Evolutionary conservation across 1,284 basidiomycete genomes (phyloP), one percentile per base, ranked within the genome.

Genomic region (Apiotrichum gamsii): DNA sequence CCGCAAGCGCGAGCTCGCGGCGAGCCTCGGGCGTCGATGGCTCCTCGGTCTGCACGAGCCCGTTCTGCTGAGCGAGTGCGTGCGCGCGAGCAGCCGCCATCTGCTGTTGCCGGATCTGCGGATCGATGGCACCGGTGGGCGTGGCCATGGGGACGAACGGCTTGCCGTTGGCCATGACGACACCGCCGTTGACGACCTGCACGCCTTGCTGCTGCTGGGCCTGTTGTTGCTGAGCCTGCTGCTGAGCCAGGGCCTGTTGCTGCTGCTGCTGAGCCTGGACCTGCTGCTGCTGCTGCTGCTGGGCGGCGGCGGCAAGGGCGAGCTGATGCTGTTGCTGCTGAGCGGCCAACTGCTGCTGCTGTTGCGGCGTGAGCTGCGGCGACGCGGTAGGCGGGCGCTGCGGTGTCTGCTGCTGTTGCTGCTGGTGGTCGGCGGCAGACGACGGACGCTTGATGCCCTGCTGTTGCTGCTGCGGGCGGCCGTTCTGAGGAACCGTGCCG

Each of bases 131-230:
- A 14, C 52, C 52, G 8, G 24, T 45, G 8, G 53, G 49, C 0
- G 43, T 54, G 3, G 52, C 47, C 4, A 47, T 34, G 13, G 52
- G 49, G 2, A 56, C 58, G 51, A 49, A 55, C 29, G 41, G 49
- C 53, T 62, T 60, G 39, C 58, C 60, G 43, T 61, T 61, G 4
- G 49, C 45, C 16, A 54, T 28, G 14, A 56, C 25, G 28, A 54
- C 43, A 24, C 49, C 32, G 23, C 43, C 56, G 39, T 62, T 60
- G 39, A 58, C 36, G 43, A 64, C 45, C 46, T 64, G 62, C n/a
- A n/a, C n/a, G n/a, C n/a, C n/a, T n/a, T n/a, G n/a, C n/a, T n/a
- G n/a, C n/a, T n/a, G n/a, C n/a, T n/a, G n/a, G n/a, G n/a, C n/a
- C n/a, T n/a, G n/a, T n/a, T n/a, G n/a, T n/a, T n/a, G n/a, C n/a